phyloP scores from a whole-genome alignment of 2,329 filamentous ascomycete species.

The Paracorniculantispora psalliotae region DNA sequence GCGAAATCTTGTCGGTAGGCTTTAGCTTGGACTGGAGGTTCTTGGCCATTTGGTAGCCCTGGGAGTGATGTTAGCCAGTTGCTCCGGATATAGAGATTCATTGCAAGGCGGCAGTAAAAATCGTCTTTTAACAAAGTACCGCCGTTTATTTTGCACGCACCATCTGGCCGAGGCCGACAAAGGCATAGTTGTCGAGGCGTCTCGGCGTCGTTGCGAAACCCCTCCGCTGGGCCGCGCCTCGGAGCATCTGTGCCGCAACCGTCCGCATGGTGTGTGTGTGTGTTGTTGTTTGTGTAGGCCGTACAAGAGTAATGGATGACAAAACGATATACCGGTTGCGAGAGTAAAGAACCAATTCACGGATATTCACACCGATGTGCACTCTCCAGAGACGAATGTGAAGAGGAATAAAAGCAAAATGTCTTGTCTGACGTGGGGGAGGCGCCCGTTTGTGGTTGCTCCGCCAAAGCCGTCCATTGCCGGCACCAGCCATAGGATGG shows the following conservation, averaged over 20 bases:
- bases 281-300: neutral
- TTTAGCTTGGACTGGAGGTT: slow-evolving; percentile 55
- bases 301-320: neutral
- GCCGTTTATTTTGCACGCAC: slow-evolving; percentile 30
- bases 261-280: slow-evolving; percentile 12
- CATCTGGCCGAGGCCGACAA: slow-evolving; percentile 59
- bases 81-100: no score
- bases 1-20: slow-evolving; percentile 44
- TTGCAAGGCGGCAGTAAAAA: no score
- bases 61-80: slow-evolving; percentile 11
- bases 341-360: no score
- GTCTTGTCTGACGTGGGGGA: slow-evolving; percentile 13
- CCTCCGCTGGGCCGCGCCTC: slow-evolving; percentile 33
- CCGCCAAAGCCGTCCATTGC: slow-evolving; percentile 33
- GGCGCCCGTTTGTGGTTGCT: slow-evolving; percentile 22
- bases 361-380: no score
- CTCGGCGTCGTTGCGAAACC: slow-evolving; percentile 46
- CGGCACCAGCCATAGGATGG: slow-evolving; percentile 19
- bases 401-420: neutral
- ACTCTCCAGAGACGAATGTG: neutral
- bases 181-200: slow-evolving; percentile 50
- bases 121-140: no score
- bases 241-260: slow-evolving; percentile 8
- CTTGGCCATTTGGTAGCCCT: slow-evolving; percentile 61
- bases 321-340: neutral